Evolutionary conservation across 208 protist genomes (phyloP), one percentile per base, ranked within the genome.

Genomic region (Acanthamoeba castellanii): DNA sequence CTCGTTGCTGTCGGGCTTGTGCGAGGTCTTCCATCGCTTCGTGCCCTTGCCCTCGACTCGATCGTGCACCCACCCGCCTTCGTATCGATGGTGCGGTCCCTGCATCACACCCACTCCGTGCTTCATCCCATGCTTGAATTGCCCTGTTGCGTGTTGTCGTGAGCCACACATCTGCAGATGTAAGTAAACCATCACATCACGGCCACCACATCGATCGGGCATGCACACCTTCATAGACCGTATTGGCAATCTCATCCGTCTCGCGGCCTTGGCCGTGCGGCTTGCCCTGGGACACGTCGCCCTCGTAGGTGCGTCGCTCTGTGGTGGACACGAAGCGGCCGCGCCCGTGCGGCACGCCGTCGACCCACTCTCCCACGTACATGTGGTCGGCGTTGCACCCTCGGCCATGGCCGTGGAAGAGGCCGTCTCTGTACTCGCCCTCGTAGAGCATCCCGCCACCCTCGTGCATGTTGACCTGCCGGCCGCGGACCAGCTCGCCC

Each of bases 71-170:
- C 81, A 88, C 32, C 61, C 81, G 27, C 81, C 81, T 34, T 88
- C 81, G 52, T 88, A 88, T 13, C 81, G 81, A n/a, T 88, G 47
- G 20, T 59, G 22, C 8, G 52, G 52, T 13, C 81, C 27, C n/a
- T 27, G 11, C 81, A 88, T 88, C 81, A 88, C 81, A 14, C 81
- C 81, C n/a, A 45, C n/a, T 11, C 81, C 81, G 30, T 88, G 81
- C 81, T 78, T 78, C 32, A 78, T 47, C 14, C 70, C 70, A n/a
- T 78, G 16, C 70, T 78, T 78, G 37, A 78, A 78, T 45, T 78
- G 32, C n/a, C 70, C 70, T 78, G 27, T 25, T n/a, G 70, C 70
- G 11, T 30, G 8, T 22, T 55, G 32, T 47, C 70, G 47, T 78
- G 27, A 3, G 8, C 16, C 6, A 78, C 16, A 32, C 70, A n/a